phyloP scores from a whole-genome alignment of 2,329 filamentous ascomycete genomes.

The Escovopsis sp. region DNA sequence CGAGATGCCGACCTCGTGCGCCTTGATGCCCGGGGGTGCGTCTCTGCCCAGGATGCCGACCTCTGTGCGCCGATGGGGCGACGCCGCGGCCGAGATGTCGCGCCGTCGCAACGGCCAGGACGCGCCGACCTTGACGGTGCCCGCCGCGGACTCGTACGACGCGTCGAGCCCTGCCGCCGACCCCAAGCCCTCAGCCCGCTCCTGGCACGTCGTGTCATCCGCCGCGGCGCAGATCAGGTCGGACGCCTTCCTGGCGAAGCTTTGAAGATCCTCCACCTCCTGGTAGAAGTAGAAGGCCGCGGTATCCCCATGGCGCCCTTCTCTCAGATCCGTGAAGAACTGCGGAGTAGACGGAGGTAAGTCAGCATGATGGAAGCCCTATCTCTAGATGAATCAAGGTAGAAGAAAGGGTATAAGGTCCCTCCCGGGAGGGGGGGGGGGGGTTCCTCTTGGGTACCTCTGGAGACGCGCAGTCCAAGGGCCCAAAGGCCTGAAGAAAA shows the following conservation, averaged over 20 bases:
- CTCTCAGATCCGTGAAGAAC: conserved; percentile 43
- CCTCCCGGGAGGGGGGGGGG: too few relatives aligned
- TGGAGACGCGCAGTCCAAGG: conserved; percentile 35
- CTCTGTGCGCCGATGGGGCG: conserved; percentile 47
- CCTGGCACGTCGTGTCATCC: conserved; percentile 32
- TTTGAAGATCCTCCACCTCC: conserved; percentile 39
- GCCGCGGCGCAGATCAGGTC: conserved; percentile 33
- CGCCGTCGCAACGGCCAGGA: conserved; percentile 41
- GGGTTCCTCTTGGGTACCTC: conserved; percentile 11
- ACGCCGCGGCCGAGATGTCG: conserved; percentile 24
- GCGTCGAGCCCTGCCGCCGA: conserved; percentile 57
- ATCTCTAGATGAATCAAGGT: neutral
- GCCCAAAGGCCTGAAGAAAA: conserved; percentile 43
- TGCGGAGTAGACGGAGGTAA: conserved; percentile 18
- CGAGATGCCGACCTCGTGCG: conserved; percentile 62
- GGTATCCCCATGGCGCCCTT: conserved; percentile 21
- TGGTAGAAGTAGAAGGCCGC: conserved; percentile 58
- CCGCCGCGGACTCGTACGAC: conserved; percentile 56
- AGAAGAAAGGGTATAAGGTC: too few relatives aligned
- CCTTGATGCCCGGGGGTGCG: conserved; percentile 40
- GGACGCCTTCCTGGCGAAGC: conserved; percentile 39
- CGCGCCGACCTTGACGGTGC: conserved; percentile 48
- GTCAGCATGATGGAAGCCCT: conserved; percentile 4
- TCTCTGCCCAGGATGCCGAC: conserved; percentile 65
- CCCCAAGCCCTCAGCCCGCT: conserved; percentile 27